Evolutionary conservation across 805 yeast species (phyloP).

Genomic region (Candida stauntonica): DNA sequence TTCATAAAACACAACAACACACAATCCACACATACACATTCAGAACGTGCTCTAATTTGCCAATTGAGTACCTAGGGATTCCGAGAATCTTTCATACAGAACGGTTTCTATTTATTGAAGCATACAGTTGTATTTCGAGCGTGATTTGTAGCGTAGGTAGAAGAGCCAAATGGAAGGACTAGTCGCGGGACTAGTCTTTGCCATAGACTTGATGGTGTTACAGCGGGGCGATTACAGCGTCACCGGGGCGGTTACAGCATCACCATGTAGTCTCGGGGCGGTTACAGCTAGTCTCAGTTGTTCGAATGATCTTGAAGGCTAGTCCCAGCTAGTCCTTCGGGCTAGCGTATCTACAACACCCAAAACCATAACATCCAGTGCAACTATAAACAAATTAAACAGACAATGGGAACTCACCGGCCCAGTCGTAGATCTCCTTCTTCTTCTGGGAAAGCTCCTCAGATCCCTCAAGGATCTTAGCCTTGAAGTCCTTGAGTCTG

Average conservation of each 20-base stretch:
- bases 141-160: no score
- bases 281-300: no score
- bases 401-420: conserved; percentile 75
- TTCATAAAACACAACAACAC: background rate
- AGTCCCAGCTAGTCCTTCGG: no score
- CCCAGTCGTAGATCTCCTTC: conserved; percentile 85
- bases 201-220: no score
- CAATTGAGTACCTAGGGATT: background rate
- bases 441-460: conserved; percentile 65
- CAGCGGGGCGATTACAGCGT: no score
- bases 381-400: conserved; percentile 32
- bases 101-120: conserved; percentile 6
- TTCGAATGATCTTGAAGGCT: no score
- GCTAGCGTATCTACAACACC: no score
- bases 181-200: no score
- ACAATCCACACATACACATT: conserved; percentile 1
- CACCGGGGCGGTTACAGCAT: no score
- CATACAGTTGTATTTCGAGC: no score
- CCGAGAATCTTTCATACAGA: background rate
- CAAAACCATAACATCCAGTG: background rate
- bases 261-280: no score
- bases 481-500: conserved; percentile 94
- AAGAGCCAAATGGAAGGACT: no score
- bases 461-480: conserved; percentile 65
- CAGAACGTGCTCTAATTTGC: background rate